Base-by-base conservation (phyloP, 352 stramenopile species). In the Globisporangium canariense region DNA sequence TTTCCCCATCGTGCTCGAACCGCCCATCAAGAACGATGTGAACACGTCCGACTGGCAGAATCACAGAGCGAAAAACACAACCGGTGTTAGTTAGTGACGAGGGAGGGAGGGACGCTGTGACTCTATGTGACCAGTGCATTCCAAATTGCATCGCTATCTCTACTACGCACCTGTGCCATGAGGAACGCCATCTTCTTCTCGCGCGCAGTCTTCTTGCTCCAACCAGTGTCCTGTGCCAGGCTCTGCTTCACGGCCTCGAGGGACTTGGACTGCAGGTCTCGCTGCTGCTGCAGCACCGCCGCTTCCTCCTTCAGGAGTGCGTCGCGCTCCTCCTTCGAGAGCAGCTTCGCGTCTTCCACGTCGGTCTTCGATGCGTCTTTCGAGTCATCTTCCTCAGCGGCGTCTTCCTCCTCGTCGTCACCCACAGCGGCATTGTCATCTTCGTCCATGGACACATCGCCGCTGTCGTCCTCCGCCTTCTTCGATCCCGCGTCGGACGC, bases 21-120 rank as follows among this genome's bases (percentile, higher is more conserved):
- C 87, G 57, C 87, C 87, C 87, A 95, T 95, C 22, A 95, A 67
- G 53, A 95, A 95, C 47, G 78, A 90, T 67, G 87, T 95, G 65
- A 95, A 95, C 14, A 95, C 87, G 64, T 95, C 85, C 52, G 87
- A 95, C 70, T 84, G 45, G 14, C 45, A n/a, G 52, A 2, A 45
- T 41, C n/a, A 62, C 3, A 38, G 14, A 40, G 8, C 55, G 32
- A 7, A n/a, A 41, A 13, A 43, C 6, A 55, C 25, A 28, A 25
- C 14, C 6, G 13, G 3, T 14, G 56, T 59, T 56, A 57, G 38
- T 50, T 34, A 32, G 10, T 6, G 14, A 28, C 25, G 25, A 28
- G 25, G 25, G 25, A 4, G 4, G 3, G 32, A 36, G 4, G 4
- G 32, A 36, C 32, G 32, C 14, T 20, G 18, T 47, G 40, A 47